phyloP scores from a whole-genome alignment of 2,329 filamentous ascomycete genomes.

The Phyllosticta citriasiana region DNA sequence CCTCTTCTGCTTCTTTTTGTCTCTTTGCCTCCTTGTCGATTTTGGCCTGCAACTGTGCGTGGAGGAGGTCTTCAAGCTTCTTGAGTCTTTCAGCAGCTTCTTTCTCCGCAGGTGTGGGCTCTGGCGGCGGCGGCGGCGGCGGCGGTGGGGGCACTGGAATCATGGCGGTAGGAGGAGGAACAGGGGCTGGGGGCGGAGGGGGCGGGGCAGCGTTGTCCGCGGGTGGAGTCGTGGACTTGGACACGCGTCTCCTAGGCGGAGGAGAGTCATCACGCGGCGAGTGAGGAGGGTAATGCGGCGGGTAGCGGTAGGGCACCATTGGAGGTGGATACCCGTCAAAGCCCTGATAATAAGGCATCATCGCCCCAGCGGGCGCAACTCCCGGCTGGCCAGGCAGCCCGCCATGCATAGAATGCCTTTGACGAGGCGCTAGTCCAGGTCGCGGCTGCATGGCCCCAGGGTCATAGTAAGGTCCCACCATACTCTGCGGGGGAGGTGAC shows the following conservation, averaged over 20 bases:
- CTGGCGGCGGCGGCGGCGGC: conserved; percentile 12
- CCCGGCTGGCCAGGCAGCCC: conserved; percentile 1
- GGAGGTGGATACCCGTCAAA: conserved; percentile 1
- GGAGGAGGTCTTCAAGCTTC: conserved; percentile 26
- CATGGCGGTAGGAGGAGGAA: conserved; percentile 11
- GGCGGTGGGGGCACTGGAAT: conserved; percentile 8
- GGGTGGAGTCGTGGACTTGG: conserved; percentile 18
- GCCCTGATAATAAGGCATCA: conserved; percentile 6
- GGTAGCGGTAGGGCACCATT: conserved; percentile 4
- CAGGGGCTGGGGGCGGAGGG: conserved; percentile 12
- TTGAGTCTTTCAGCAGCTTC: conserved; percentile 26
- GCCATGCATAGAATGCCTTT: conserved; percentile 6
- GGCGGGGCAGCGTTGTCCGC: conserved; percentile 14
- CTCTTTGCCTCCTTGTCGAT: conserved; percentile 27
- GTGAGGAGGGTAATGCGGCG: not conserved
- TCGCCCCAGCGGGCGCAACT: conserved; percentile 1
- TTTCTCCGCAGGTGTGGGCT: conserved; percentile 17
- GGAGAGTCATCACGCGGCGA: conserved; percentile 16
- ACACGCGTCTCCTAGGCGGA: conserved; percentile 8
- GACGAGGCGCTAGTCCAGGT: conserved; percentile 8
- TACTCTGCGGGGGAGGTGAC: conserved; percentile 4
- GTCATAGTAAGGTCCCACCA: conserved; percentile 21
- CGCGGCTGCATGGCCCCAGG: conserved; percentile 19
- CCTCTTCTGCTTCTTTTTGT: conserved; percentile 23
- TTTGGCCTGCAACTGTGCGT: conserved; percentile 26